A percentile compares a stretch with the other conserved stretches of the same genome.
phyloP scores from a whole-genome alignment of 1,284 basidiomycete genomes.

The Cerrena zonata region DNA sequence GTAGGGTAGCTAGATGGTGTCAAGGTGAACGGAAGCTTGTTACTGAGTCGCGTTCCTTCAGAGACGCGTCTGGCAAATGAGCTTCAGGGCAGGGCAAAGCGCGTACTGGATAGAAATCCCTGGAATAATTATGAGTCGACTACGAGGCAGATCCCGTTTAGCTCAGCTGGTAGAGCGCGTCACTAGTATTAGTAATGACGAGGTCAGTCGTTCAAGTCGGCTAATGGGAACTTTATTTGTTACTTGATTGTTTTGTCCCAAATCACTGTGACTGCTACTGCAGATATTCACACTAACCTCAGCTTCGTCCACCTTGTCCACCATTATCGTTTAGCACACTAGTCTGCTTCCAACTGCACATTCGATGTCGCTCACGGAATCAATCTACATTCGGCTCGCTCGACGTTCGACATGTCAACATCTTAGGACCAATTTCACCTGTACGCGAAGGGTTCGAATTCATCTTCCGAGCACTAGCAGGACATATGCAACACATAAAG shows the following conservation, averaged over 20 bases:
- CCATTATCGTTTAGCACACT: too few relatives aligned
- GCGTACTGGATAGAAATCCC: slow-evolving; percentile 17
- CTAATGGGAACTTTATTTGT: slow-evolving; percentile 29
- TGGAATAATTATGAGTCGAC: too few relatives aligned
- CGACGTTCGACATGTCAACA: neutral
- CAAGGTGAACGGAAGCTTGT: slow-evolving; percentile 1
- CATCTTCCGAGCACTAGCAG: neutral
- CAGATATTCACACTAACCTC: too few relatives aligned
- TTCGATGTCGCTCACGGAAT: neutral
- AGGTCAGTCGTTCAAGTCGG: slow-evolving; percentile 42
- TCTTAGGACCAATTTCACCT: neutral
- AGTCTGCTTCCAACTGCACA: too few relatives aligned
- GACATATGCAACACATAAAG: neutral
- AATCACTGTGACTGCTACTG: neutral
- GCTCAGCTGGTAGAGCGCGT: slow-evolving; percentile 60
- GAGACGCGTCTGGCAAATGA: slow-evolving; percentile 8
- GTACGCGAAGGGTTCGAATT: neutral
- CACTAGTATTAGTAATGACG: slow-evolving; percentile 44
- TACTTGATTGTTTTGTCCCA: neutral
- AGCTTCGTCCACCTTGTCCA: neutral
- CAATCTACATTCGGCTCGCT: neutral
- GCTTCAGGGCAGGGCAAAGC: slow-evolving; percentile 28
- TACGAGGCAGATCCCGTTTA: slow-evolving; percentile 35
- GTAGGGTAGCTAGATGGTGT: slow-evolving; percentile 3
- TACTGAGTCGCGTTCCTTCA: slow-evolving; percentile 10